These are phyloP conservation scores for Oenanthe sinensis DNA, from an alignment of 129 eudicot genomes.

Conservation along the genomic window DNA sequence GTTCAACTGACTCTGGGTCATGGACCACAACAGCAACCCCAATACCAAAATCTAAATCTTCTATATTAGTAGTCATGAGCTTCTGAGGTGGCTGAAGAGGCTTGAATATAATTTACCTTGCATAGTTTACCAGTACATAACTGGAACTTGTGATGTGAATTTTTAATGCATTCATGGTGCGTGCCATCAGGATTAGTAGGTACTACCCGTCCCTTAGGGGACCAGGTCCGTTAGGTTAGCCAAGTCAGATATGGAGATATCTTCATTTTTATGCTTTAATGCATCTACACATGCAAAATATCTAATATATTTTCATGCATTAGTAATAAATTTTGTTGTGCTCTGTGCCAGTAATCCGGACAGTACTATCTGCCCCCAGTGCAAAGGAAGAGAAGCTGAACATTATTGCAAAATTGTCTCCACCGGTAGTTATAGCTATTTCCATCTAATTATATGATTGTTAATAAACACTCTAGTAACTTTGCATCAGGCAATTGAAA, in stretches of 20 bases:
- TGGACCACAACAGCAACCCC: no score
- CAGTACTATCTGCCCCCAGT: constrained; percentile 70
- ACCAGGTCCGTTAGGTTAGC: background rate
- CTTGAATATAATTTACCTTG: no score
- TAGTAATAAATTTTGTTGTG: background rate
- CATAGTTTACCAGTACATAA: no score
- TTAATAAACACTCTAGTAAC: background rate
- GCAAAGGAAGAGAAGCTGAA: constrained; percentile 97
- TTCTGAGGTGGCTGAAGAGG: no score
- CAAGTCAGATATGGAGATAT: background rate
- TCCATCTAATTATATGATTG: background rate
- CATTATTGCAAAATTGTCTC: constrained; percentile 76
- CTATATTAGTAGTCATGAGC: no score
- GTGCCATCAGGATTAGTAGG: background rate
- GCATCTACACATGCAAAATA: background rate
- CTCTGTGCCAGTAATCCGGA: constrained; percentile 44
- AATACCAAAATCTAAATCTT: no score
- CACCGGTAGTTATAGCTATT: constrained; percentile 40
- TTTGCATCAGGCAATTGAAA: background rate
- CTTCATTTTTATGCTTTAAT: background rate
- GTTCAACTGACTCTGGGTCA: no score
- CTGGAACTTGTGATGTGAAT: no score
- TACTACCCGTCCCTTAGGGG: background rate
- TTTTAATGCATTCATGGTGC: no score
- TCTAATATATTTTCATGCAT: background rate